These are phyloP conservation scores for Phlebopus sp. DNA, from an alignment of 1,284 basidiomycete genomes.

Conservation along the genomic window DNA sequence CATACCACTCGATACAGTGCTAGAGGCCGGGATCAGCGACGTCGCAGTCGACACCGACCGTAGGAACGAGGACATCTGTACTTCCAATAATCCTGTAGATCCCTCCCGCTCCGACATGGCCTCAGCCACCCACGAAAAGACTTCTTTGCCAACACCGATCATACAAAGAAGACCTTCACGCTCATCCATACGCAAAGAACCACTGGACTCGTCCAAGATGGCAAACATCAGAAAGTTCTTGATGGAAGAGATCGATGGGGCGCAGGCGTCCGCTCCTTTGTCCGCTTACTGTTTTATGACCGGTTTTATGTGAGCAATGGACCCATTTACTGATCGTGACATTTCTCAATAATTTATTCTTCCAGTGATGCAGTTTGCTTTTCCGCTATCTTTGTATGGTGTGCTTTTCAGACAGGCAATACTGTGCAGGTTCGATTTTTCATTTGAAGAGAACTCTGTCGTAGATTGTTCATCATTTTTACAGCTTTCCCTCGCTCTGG, in stretches of 20 bases:
- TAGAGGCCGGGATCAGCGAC: conserved; percentile 7
- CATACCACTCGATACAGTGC: conserved; percentile 12
- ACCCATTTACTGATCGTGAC: neutral
- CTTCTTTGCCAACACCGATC: conserved; percentile 3
- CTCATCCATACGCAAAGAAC: neutral
- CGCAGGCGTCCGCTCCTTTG: conserved; percentile 56
- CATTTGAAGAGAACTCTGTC: conserved; percentile 32
- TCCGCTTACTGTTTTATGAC: conserved; percentile 84
- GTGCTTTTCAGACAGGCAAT: conserved; percentile 83
- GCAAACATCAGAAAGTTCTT: conserved; percentile 27
- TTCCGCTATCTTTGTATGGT: conserved; percentile 83
- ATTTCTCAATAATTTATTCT: conserved; percentile 1
- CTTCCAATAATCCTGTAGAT: neutral
- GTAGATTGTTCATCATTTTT: neutral
- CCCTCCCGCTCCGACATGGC: conserved; percentile 3
- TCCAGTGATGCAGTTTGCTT: conserved; percentile 70
- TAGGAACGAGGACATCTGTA: neutral
- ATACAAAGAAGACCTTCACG: conserved; percentile 2
- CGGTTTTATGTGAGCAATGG: conserved; percentile 64
- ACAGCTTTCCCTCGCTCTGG: conserved; percentile 60
- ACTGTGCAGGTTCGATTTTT: conserved; percentile 51
- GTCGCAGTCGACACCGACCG: neutral
- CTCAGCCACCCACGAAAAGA: neutral
- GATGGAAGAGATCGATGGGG: conserved; percentile 59
- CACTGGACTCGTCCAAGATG: conserved; percentile 8